phyloP scores from a whole-genome alignment of 2,329 filamentous ascomycete genomes.

The Fusarium beomiforme region DNA sequence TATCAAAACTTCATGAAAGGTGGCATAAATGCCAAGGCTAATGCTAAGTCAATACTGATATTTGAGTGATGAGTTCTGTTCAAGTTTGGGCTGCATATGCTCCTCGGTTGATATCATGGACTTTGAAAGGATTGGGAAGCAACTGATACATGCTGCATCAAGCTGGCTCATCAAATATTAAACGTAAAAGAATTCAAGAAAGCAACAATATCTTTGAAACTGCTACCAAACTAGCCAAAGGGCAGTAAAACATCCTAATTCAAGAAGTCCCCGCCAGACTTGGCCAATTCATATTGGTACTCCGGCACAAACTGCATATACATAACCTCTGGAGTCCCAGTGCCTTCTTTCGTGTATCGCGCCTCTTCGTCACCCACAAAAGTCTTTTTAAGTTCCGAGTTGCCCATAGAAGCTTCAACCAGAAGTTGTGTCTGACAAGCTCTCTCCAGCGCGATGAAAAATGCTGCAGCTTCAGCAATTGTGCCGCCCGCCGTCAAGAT shows the following conservation, averaged over 20 bases:
- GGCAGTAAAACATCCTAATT: background rate
- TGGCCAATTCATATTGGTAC: conserved; percentile 26
- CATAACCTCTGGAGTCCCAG: conserved; percentile 38
- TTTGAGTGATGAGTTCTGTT: no score
- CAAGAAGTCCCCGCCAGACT: background rate
- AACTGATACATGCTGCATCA: no score
- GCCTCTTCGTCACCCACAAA: conserved; percentile 55
- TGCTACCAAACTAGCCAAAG: no score
- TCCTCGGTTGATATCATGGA: no score
- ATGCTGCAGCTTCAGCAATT: conserved; percentile 76
- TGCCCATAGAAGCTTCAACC: conserved; percentile 68
- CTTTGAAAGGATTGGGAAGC: no score
- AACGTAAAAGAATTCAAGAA: no score
- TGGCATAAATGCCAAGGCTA: no score
- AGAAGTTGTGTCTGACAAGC: conserved; percentile 74
- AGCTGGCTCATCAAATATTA: no score
- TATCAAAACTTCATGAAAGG: no score
- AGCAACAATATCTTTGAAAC: no score
- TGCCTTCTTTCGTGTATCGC: conserved; percentile 44
- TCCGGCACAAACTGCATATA: conserved; percentile 42
- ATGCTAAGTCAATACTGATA: no score
- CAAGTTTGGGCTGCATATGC: no score
- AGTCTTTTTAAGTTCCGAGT: conserved; percentile 45
- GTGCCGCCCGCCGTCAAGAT: conserved; percentile 73
- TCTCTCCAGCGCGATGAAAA: conserved; percentile 74